Evolutionary conservation across 2,329 filamentous ascomycete genomes (phyloP).

Genomic region (Exophiala aquamarina): DNA sequence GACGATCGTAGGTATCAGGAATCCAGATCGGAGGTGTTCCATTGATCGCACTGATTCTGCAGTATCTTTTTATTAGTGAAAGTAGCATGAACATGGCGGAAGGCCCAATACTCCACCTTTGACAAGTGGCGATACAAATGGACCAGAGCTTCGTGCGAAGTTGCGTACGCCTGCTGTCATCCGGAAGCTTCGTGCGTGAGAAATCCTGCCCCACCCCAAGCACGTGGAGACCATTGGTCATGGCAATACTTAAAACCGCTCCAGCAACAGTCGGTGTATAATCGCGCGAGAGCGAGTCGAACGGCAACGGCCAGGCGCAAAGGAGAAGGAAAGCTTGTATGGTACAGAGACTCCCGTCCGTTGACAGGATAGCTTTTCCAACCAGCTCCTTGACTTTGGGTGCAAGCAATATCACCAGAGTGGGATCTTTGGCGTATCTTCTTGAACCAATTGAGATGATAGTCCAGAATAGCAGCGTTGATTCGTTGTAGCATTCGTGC

Average conservation of each 20-base stretch:
- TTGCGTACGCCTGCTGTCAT: slow-evolving; percentile 7
- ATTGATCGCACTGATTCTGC: slow-evolving; percentile 1
- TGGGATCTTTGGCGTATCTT: slow-evolving; percentile 54
- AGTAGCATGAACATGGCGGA: too few species aligned
- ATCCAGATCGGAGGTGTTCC: slow-evolving; percentile 11
- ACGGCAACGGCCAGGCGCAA: slow-evolving; percentile 19
- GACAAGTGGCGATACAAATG: slow-evolving; percentile 14
- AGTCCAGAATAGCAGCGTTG: slow-evolving; percentile 65
- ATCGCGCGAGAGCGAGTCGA: slow-evolving; percentile 15
- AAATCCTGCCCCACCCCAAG: slow-evolving; percentile 19
- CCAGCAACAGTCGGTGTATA: slow-evolving; percentile 14
- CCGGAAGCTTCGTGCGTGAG: slow-evolving; percentile 5
- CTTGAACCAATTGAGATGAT: slow-evolving; percentile 63
- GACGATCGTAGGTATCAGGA: slow-evolving; percentile 7
- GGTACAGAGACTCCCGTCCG: slow-evolving; percentile 5
- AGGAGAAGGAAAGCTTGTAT: slow-evolving; percentile 18
- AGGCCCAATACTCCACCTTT: slow-evolving; percentile 11
- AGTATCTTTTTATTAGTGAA: too few species aligned
- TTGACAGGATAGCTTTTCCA: slow-evolving; percentile 12
- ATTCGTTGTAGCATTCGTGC: slow-evolving; percentile 58
- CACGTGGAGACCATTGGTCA: slow-evolving; percentile 17
- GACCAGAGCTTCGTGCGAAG: slow-evolving; percentile 15
- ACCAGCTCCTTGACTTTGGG: slow-evolving; percentile 13
- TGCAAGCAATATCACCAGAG: slow-evolving; percentile 52
- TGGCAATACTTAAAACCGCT: slow-evolving; percentile 15